phyloP scores from a whole-genome alignment of 2,329 filamentous ascomycete genomes.

The Hymenoscyphus fraxineus region DNA sequence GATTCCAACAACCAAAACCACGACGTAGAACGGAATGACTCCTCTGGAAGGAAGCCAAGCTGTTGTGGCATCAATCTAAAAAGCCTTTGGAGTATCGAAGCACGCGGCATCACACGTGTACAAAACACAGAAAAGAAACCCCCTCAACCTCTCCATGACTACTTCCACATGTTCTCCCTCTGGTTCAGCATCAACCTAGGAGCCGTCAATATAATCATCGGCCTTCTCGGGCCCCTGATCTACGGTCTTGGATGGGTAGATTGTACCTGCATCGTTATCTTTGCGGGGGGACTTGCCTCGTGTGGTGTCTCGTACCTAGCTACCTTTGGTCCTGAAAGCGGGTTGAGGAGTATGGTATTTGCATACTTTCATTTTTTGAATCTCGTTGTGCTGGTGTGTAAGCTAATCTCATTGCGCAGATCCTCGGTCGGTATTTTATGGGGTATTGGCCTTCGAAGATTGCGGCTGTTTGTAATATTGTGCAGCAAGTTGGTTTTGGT shows the following conservation, averaged over 20 bases:
- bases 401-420: background rate
- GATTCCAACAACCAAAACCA: background rate
- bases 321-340: background rate
- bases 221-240: conserved; percentile 56
- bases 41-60: background rate
- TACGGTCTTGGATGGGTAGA: conserved; percentile 37
- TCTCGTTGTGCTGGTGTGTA: background rate
- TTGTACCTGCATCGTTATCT: background rate
- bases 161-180: conserved; percentile 50
- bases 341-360: background rate
- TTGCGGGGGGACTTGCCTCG: background rate
- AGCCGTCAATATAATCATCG: conserved; percentile 58
- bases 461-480: conserved; percentile 11
- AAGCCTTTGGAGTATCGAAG: background rate
- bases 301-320: background rate
- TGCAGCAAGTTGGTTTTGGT: conserved; percentile 15
- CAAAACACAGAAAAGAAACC: conserved; percentile 36
- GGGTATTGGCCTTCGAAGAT: conserved; percentile 15
- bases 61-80: background rate
- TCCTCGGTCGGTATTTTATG: conserved; percentile 14
- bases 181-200: conserved; percentile 60
- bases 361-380: background rate
- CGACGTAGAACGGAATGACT: background rate
- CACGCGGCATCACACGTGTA: background rate
- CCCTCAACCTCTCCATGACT: conserved; percentile 47